Conservation (phyloP, 306 rosid species). For the Oemleria cerasiformis region DNA sequence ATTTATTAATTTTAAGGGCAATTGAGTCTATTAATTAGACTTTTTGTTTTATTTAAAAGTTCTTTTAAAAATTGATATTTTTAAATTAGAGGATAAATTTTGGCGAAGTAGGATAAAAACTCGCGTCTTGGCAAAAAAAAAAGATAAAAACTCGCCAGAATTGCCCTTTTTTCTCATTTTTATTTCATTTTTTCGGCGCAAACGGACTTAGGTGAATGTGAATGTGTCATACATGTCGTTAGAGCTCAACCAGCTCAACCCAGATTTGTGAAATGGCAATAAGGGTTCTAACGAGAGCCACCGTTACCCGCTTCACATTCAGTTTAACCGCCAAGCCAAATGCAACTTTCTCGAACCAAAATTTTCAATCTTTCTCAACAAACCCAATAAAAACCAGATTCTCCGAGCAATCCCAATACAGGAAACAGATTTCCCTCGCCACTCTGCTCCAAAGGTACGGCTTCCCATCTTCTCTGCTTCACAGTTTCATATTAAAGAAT, state of each 20-base stretch:
- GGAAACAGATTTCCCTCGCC: conserved; percentile 50
- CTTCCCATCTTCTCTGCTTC: conserved; percentile 51
- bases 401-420: conserved; percentile 37
- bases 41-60: no score
- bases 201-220: no score
- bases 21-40: no score
- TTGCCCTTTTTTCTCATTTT: no score
- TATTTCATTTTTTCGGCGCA: no score
- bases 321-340: neutral
- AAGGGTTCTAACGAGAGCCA: conserved; percentile 3
- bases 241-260: neutral
- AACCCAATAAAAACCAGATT: conserved; percentile 11
- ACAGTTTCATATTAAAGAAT: conserved; percentile 40
- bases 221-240: neutral
- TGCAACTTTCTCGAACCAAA: neutral
- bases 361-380: conserved; percentile 17
- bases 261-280: conserved; percentile 5
- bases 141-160: no score
- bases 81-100: no score
- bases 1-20: no score
- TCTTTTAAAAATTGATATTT: no score
- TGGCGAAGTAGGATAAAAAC: no score
- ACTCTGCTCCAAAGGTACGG: conserved; percentile 58
- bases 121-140: no score
- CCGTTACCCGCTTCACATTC: neutral